A percentile compares a stretch with the other conserved stretches of the same genome.
Conservation (phyloP, 208 protist genomes). For the Porcisia hertigi region DNA sequence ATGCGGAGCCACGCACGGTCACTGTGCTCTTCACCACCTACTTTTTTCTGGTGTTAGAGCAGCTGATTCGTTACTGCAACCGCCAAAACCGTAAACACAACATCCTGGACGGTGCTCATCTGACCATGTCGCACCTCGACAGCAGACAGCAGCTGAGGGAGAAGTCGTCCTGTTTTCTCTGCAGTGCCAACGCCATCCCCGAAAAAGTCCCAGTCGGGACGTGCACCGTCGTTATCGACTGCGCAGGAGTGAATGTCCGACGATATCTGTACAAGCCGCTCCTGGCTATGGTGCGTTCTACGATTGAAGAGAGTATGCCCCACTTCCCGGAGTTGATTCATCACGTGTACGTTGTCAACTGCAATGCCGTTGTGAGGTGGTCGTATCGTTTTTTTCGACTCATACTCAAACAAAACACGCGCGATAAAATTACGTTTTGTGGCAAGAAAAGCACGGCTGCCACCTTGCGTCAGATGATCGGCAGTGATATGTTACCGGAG, state of each 20-base stretch:
- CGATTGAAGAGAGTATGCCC: conserved; percentile 38
- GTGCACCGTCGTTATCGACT: conserved; percentile 52
- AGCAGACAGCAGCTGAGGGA: not conserved
- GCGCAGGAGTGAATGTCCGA: conserved; percentile 30
- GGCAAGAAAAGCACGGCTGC: conserved; percentile 29
- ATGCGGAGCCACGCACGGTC: conserved; percentile 44
- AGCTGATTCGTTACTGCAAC: conserved; percentile 55
- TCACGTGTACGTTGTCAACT: conserved; percentile 62
- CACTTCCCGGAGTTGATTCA: conserved; percentile 69
- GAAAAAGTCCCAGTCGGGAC: conserved; percentile 28
- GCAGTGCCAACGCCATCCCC: conserved; percentile 9
- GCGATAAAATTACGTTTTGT: conserved; percentile 55
- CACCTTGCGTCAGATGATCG: conserved; percentile 39
- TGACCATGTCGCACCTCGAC: not conserved
- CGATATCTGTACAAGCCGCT: conserved; percentile 42
- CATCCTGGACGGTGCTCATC: conserved; percentile 21
- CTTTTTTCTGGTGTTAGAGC: conserved; percentile 46
- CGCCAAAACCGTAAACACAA: conserved; percentile 27
- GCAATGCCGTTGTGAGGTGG: conserved; percentile 32
- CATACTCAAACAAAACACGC: conserved; percentile 25
- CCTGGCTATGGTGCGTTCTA: conserved; percentile 33
- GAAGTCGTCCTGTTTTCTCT: not conserved
- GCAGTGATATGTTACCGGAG: conserved; percentile 44
- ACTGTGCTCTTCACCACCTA: conserved; percentile 60
- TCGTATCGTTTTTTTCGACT: conserved; percentile 34